Base-by-base conservation (phyloP, 805 yeast species). In the Sugiyamaella qingdaonensis region DNA sequence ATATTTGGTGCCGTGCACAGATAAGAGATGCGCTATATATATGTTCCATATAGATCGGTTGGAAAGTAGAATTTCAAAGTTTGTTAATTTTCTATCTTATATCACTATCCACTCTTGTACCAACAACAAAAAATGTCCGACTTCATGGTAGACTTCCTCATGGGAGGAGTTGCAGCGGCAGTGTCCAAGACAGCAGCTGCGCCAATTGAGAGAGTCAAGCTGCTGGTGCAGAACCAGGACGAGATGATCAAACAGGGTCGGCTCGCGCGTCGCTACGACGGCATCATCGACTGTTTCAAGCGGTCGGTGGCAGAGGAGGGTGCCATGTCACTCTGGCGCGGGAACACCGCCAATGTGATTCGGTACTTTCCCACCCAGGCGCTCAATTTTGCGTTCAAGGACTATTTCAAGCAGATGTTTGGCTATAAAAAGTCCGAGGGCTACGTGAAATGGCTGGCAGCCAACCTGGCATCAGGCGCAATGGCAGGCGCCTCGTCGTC, bases 281-380 rank as follows among this genome's bases (percentile, higher is more conserved):
- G 97, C 87, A 91, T 90, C 62, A 77, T 67, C 60, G 97, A 90
- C 72, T 88, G 96, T 81, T 90, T 91, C 95, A 82, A 73, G 70
- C 87, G 97, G 83, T 91, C 97, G 66, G 86, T 90, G 63, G 86
- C 88, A 66, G 88, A 86, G 65, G 97, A 90, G 81, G 97, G 97
- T 84, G 70, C 87, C 61, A 79, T 78, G 64, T 78, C 97, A 61
- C 89, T 90, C 92, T 90, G 97, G 97, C 86, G 97, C 86, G 97
- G 97, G 84, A 90, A 90, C 91, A 91, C 97, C 63, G 97, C 97
- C 71, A 90, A 90, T 79, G 97, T 90, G 74, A 85, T 90, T 80
- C 87, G 97, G 82, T 90, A 91, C 84, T 90, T 90, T 95, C 97
- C 97, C 76, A 91, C 97, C 75, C 97, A 90, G 80, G 97, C 97